Conservation (phyloP, 176 grass and related monocot species). For the Bromus sterilis region DNA sequence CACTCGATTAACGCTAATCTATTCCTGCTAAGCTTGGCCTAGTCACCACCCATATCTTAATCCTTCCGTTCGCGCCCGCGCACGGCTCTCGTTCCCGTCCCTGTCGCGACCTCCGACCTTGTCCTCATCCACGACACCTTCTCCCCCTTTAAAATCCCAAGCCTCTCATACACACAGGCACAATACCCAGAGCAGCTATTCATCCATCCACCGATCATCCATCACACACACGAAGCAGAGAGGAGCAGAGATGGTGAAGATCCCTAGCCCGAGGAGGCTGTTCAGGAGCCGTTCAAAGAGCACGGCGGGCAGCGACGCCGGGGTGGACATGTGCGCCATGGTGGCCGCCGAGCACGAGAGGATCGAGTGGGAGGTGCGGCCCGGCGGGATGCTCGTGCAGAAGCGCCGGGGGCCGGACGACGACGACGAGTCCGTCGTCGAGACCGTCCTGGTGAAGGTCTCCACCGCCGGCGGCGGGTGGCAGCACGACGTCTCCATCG, state of each 20-base stretch:
- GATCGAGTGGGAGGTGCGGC: conserved; percentile 68
- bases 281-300: conserved; percentile 56
- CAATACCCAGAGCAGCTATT: neutral
- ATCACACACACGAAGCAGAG: neutral
- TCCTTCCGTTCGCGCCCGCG: neutral
- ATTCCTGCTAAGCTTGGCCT: neutral
- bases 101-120: conserved; percentile 35
- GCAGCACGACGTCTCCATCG: conserved; percentile 68
- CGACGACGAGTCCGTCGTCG: conserved; percentile 19
- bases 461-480: conserved; percentile 35
- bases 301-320: neutral
- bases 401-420: conserved; percentile 35
- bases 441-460: conserved; percentile 31
- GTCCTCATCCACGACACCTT: conserved; percentile 2
- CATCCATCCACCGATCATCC: neutral
- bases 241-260: conserved; percentile 46
- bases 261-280: conserved; percentile 63
- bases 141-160: conserved; percentile 28
- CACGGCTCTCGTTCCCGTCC: conserved; percentile 31
- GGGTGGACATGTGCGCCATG: conserved; percentile 34
- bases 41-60: conserved; percentile 27
- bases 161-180: neutral
- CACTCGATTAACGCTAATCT: conserved; percentile 13
- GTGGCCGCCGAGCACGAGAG: conserved; percentile 41
- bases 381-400: conserved; percentile 86